Evolutionary conservation across 2,329 filamentous ascomycete genomes (phyloP).

Genomic region (Coniochaeta sp.): DNA sequence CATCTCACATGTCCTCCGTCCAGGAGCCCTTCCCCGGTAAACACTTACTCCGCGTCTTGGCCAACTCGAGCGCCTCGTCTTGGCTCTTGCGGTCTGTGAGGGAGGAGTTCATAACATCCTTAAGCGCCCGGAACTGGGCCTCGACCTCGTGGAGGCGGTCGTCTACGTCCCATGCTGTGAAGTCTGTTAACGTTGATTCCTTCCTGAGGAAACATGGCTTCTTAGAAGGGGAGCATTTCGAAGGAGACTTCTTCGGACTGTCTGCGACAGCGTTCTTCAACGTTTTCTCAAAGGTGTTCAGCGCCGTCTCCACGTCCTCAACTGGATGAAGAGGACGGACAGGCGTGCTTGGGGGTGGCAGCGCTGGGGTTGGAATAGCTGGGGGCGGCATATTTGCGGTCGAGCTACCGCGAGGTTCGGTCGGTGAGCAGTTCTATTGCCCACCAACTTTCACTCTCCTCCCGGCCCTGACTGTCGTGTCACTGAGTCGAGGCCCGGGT

Average conservation of each 20-base stretch:
- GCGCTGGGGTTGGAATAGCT: not conserved
- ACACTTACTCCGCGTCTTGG: conserved; percentile 67
- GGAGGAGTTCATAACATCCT: conserved; percentile 63
- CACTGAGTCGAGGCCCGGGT: not conserved
- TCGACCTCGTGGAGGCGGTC: conserved; percentile 71
- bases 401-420: not conserved
- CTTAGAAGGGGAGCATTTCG: conserved; percentile 32
- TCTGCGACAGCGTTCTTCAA: conserved; percentile 16
- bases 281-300: conserved; percentile 18
- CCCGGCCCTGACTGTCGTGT: not conserved
- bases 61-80: conserved; percentile 66
- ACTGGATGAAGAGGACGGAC: not conserved
- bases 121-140: conserved; percentile 61
- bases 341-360: not conserved
- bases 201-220: conserved; percentile 56
- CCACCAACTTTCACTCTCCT: not conserved
- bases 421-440: not conserved
- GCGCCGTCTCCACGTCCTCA: not conserved
- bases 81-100: conserved; percentile 59
- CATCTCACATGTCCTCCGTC: not conserved
- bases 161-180: conserved; percentile 72
- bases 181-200: conserved; percentile 60
- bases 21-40: not conserved
- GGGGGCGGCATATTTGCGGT: not conserved
- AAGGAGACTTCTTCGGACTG: conserved; percentile 27